These are phyloP conservation scores for Didymella keratinophila DNA, from an alignment of 2,329 filamentous ascomycete genomes.

Conservation along the genomic window DNA sequence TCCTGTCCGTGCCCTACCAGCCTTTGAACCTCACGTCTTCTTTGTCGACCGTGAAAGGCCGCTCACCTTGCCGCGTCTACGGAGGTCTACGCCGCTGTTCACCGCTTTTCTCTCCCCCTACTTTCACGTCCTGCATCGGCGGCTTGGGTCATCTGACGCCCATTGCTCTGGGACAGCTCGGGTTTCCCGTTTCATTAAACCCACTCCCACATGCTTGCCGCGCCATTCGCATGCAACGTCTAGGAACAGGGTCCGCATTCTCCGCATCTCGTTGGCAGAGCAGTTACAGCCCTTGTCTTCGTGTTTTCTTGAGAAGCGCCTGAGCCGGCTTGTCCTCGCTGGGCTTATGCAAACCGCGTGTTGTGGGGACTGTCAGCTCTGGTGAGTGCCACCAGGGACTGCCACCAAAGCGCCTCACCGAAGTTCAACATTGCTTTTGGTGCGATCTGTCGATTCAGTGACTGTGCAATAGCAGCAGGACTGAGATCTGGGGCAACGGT, in stretches of 20 bases:
- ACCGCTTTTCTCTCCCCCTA: conserved; percentile 16
- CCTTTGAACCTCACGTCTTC: conserved; percentile 10
- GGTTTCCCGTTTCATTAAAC: conserved; percentile 31
- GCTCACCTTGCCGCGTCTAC: conserved; percentile 1
- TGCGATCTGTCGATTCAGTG: conserved; percentile 19
- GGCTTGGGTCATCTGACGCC: conserved; percentile 44
- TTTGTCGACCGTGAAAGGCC: conserved; percentile 5
- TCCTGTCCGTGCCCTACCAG: conserved; percentile 1
- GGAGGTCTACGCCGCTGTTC: conserved; percentile 15
- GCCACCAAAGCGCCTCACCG: conserved; percentile 23
- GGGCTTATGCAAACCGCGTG: conserved; percentile 18
- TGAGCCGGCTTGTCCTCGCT: conserved; percentile 36
- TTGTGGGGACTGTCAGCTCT: conserved; percentile 35
- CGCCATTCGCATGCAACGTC: conserved; percentile 33
- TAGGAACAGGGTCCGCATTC: conserved; percentile 22
- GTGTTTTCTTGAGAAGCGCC: conserved; percentile 41
- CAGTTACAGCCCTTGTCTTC: conserved; percentile 23
- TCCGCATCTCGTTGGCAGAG: conserved; percentile 33
- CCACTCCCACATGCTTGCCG: conserved; percentile 25
- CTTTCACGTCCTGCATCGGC: conserved; percentile 24
- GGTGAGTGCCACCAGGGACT: conserved; percentile 18
- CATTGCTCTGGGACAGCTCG: conserved; percentile 23
- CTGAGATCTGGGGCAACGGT: conserved; percentile 5
- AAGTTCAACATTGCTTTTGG: conserved; percentile 26
- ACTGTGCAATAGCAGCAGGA: conserved; percentile 7